phyloP scores from a whole-genome alignment of 78 protist genomes.

The Fonticula alba region DNA sequence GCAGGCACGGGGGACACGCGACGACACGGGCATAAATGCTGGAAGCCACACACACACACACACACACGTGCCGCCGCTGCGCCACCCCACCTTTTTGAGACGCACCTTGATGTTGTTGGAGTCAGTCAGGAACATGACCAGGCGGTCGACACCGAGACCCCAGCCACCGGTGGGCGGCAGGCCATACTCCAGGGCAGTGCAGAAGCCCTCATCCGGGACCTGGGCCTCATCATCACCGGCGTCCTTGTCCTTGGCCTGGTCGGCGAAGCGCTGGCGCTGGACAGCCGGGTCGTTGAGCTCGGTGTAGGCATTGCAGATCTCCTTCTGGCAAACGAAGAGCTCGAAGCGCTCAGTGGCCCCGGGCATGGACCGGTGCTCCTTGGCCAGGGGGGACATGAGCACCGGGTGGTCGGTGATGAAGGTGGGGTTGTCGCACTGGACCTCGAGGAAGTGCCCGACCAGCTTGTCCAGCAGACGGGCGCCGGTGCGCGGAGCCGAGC shows the following conservation, averaged over 20 bases:
- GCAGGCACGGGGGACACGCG: neutral
- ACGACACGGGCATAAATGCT: neutral
- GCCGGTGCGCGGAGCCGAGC: slow-evolving; percentile 81
- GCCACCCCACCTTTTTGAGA: no score
- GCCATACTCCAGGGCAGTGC: slow-evolving; percentile 88
- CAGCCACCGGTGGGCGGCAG: slow-evolving; percentile 98
- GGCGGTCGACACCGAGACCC: slow-evolving; percentile 99
- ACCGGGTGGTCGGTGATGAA: slow-evolving; percentile 96
- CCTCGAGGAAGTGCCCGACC: slow-evolving; percentile 80
- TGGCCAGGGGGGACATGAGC: slow-evolving; percentile 98
- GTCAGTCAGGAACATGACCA: slow-evolving; percentile 88
- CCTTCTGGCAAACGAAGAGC: slow-evolving; percentile 72
- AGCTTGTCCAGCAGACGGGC: slow-evolving; percentile 94
- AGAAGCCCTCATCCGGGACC: slow-evolving; percentile 78
- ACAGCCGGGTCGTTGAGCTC: slow-evolving; percentile 98
- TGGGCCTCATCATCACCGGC: slow-evolving; percentile 89
- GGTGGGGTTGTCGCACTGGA: slow-evolving; percentile 79
- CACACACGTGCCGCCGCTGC: no score
- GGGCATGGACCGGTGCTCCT: slow-evolving; percentile 65
- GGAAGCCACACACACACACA: no score
- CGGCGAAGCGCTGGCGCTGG: slow-evolving; percentile 88
- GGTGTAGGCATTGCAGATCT: slow-evolving; percentile 97
- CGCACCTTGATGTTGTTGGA: slow-evolving; percentile 69
- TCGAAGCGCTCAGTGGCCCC: slow-evolving; percentile 98
- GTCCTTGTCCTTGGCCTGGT: slow-evolving; percentile 61